These are phyloP conservation scores for Ganoderma multipileum DNA, from an alignment of 1,284 basidiomycete species.

Conservation along the genomic window DNA sequence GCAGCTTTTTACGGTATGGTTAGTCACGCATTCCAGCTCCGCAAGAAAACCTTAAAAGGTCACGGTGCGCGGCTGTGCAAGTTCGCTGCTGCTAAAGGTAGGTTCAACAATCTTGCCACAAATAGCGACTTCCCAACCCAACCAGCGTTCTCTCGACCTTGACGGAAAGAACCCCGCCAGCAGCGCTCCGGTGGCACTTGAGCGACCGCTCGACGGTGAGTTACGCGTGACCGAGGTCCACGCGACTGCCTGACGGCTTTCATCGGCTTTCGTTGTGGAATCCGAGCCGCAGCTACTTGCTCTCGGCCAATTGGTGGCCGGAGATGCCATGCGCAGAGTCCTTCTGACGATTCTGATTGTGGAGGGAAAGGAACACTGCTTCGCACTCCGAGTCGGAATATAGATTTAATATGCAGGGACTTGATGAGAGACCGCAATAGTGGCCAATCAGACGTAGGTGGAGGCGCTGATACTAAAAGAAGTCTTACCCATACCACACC, in stretches of 20 bases:
- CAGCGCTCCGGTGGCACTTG: not conserved
- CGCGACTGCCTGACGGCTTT: not conserved
- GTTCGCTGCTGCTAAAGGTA: not conserved
- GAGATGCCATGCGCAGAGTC: not conserved
- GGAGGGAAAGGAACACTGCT: not conserved
- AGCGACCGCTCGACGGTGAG: not conserved
- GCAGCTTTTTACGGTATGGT: conserved; percentile 5
- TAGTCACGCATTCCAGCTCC: conserved; percentile 1
- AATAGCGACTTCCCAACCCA: not conserved
- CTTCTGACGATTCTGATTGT: not conserved
- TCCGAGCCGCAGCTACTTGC: not conserved
- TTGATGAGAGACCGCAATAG: not conserved
- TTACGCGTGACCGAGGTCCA: not conserved
- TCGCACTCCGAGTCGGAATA: not conserved
- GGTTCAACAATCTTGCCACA: not conserved
- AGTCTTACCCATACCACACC: not conserved
- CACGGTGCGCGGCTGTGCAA: conserved; percentile 7
- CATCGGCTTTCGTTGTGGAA: not conserved
- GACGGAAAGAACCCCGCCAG: not conserved
- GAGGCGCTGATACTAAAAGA: not conserved
- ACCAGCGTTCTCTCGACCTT: not conserved
- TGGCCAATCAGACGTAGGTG: not conserved
- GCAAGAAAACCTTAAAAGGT: not conserved
- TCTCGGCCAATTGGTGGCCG: not conserved
- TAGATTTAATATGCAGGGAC: not conserved